Base-by-base conservation (phyloP, 805 yeast genomes). In the Myxozyma nipponensis region DNA sequence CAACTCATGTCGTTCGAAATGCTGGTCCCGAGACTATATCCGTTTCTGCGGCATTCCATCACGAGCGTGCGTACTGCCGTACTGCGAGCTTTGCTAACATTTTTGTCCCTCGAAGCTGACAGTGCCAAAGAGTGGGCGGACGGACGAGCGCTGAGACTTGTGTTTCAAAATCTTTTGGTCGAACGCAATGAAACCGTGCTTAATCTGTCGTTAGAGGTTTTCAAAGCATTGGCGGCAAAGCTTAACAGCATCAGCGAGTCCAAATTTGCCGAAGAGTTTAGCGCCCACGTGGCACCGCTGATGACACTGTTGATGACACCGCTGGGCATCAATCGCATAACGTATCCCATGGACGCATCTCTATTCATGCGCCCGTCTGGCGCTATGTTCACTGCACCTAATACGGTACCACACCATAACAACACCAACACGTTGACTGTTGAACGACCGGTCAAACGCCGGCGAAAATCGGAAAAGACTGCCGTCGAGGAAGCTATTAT, bases 1-100 rank as follows among this genome's bases (percentile, higher is more conserved):
- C 56, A 66, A 35, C 69, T 77, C 22, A 74, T 77, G 64, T 78
- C 89, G 1, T 86, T 91, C 62, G 81, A 82, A 41, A 72, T 73
- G 42, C 71, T 93, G 51, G 88, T 93, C n/a, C 98, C 99, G 2
- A 79, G 91, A 58, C 72, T 93, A 35, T 91, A 83, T 62, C 97
- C 97, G 21, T 93, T 93, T 62, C 73, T 93, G 56, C 79, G 99
- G 58, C 98, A 93, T 68, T 88, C 98, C 1, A 89, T 93, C 51
- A 77, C 90, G 1, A 86, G 87, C 60, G 98, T 93, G 10, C 77
- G 99, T 59, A 83, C 80, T 61, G 86, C 98, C 0, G 96, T 91
- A 1, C 69, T 93, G 37, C 79, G 85, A 54, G 84, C 97, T 0
- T 71, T 93, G 24, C 64, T 78, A 37, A 93, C 95, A 44, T 90